phyloP scores from a whole-genome alignment of 495 filamentous ascomycete species.

The Coniosporium apollinis region DNA sequence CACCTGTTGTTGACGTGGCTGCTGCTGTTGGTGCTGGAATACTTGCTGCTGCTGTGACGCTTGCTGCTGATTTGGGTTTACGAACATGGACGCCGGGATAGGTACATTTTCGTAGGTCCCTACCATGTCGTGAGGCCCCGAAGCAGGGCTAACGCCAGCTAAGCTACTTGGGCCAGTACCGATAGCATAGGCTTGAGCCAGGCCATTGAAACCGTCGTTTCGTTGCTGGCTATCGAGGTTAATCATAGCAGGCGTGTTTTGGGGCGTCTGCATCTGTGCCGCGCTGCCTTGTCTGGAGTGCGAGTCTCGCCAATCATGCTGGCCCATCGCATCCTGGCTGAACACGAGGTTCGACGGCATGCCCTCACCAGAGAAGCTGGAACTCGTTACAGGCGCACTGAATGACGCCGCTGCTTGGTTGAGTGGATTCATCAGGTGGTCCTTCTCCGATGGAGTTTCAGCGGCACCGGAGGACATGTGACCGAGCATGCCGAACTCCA shows the following conservation, averaged over 20 bases:
- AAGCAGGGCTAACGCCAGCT: constrained; percentile 37
- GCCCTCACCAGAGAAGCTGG: neutral
- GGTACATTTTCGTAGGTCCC: constrained; percentile 15
- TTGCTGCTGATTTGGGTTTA: constrained; percentile 14
- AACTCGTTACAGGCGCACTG: neutral
- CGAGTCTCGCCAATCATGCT: constrained; percentile 8
- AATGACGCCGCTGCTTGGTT: neutral
- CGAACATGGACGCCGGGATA: constrained; percentile 17
- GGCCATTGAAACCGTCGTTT: constrained; percentile 20
- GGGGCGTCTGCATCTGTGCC: neutral
- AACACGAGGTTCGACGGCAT: constrained; percentile 7
- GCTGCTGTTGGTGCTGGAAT: constrained; percentile 12
- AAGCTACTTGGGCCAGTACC: constrained; percentile 46
- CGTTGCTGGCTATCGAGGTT: neutral
- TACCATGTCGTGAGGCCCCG: constrained; percentile 12
- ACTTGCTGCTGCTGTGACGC: constrained; percentile 13
- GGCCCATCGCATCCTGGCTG: constrained; percentile 4
- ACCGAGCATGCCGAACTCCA: constrained; percentile 87
- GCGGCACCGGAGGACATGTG: constrained; percentile 81
- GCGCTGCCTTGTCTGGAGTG: constrained; percentile 10
- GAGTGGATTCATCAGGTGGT: constrained; percentile 20
- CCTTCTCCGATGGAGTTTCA: constrained; percentile 57
- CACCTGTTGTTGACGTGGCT: constrained; percentile 18
- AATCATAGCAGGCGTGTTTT: constrained; percentile 1
- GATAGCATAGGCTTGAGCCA: constrained; percentile 56